Evolutionary conservation across 176 grass and related monocot species (phyloP).

Genomic region (Puya raimondii): DNA sequence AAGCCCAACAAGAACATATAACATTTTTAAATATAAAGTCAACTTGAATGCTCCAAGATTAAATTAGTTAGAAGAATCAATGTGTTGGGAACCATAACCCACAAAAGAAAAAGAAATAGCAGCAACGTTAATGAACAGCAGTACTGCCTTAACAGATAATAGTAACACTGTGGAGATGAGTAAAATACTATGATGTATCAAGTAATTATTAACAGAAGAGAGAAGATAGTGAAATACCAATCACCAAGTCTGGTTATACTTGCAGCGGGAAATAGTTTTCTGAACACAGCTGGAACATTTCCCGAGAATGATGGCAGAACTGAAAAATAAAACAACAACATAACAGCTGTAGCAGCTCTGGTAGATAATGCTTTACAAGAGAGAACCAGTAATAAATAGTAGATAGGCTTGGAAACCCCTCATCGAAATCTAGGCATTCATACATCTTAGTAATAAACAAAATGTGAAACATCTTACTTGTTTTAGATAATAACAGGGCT

Average conservation of each 20-base stretch:
- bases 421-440: too few species aligned
- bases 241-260: conserved; percentile 90
- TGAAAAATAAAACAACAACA: conserved; percentile 35
- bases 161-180: neutral
- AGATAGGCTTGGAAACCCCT: too few species aligned
- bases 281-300: conserved; percentile 78
- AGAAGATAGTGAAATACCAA: conserved; percentile 48
- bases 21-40: conserved; percentile 1
- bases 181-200: neutral
- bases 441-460: too few species aligned
- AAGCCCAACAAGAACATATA: neutral
- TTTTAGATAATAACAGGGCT: too few species aligned
- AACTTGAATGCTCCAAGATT: neutral
- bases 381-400: neutral
- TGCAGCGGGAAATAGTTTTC: conserved; percentile 72
- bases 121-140: neutral
- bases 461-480: too few species aligned
- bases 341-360: conserved; percentile 17
- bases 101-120: neutral
- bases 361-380: neutral
- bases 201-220: conserved; percentile 13
- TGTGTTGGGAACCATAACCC: neutral
- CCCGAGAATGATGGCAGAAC: conserved; percentile 94
- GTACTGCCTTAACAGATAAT: neutral
- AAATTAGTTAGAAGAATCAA: neutral